Conservation (phyloP, 2,329 filamentous ascomycete genomes). For the Bertia moriformis region DNA sequence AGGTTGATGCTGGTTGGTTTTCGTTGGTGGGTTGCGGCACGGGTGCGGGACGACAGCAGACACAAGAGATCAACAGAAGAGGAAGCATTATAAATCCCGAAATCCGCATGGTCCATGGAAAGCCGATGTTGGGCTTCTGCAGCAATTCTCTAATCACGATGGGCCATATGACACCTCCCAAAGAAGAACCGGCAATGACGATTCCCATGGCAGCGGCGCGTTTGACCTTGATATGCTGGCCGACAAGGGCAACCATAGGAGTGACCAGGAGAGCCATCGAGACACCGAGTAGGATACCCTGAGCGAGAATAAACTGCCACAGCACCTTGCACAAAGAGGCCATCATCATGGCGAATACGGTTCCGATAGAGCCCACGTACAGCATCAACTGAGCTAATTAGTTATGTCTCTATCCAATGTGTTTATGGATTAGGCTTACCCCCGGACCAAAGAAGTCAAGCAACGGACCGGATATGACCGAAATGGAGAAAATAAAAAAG, state of each 20-base stretch:
- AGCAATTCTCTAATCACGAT: constrained; percentile 14
- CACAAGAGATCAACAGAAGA: constrained; percentile 13
- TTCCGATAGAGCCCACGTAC: constrained; percentile 13
- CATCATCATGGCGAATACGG: constrained; percentile 18
- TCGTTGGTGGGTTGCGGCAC: too few species aligned
- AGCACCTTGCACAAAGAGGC: constrained; percentile 17
- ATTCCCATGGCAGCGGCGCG: constrained; percentile 16
- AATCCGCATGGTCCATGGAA: constrained; percentile 11
- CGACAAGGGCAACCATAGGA: constrained; percentile 14
- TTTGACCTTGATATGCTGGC: constrained; percentile 12
- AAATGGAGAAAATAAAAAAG: constrained; percentile 15
- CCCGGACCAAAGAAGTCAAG: constrained; percentile 15
- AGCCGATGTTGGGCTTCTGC: constrained; percentile 10
- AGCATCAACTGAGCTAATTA: neutral
- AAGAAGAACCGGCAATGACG: constrained; percentile 14
- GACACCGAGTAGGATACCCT: constrained; percentile 16
- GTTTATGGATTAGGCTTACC: constrained; percentile 6
- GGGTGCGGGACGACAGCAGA: constrained; percentile 5
- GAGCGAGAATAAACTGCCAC: constrained; percentile 21
- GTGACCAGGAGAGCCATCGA: constrained; percentile 13
- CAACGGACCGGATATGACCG: constrained; percentile 11
- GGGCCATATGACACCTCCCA: constrained; percentile 19
- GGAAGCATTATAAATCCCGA: constrained; percentile 24
- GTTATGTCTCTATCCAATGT: neutral
- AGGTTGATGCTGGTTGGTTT: constrained; percentile 6